phyloP scores from a whole-genome alignment of 148 eudicot species.

The Rhododendron griersonianum region DNA sequence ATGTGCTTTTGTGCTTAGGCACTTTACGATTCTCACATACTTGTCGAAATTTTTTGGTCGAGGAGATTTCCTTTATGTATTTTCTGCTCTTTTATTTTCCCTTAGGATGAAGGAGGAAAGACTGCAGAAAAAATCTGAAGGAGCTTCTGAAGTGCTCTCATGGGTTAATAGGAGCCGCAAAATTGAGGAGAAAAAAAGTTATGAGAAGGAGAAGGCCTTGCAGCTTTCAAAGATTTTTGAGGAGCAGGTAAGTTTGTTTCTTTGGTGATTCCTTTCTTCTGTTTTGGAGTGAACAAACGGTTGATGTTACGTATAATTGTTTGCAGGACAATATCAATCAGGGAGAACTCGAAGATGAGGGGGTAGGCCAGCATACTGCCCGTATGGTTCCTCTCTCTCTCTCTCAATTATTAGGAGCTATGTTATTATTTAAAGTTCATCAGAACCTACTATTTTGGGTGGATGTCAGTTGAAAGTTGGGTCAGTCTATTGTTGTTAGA shows the following conservation, averaged over 20 bases:
- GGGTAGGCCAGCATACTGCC: conserved; percentile 24
- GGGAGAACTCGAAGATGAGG: conserved; percentile 58
- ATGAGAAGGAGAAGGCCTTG: conserved; percentile 77
- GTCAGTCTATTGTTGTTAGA: neutral
- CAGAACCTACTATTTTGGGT: neutral
- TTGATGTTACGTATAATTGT: neutral
- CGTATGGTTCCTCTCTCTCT: conserved; percentile 22
- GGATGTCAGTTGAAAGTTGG: neutral
- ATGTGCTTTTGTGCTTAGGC: neutral
- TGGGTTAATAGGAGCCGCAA: conserved; percentile 89
- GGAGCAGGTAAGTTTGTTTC: conserved; percentile 63
- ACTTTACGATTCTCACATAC: neutral
- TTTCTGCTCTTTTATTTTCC: neutral
- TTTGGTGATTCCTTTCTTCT: neutral
- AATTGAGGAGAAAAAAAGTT: conserved; percentile 61
- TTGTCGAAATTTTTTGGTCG: neutral
- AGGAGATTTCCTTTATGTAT: neutral
- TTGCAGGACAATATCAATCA: conserved; percentile 67
- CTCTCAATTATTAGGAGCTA: neutral
- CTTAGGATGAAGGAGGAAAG: conserved; percentile 71
- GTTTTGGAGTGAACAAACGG: conserved; percentile 4
- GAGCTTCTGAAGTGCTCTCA: conserved; percentile 61
- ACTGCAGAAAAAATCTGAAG: conserved; percentile 57
- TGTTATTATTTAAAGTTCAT: neutral
- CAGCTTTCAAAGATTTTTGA: conserved; percentile 70